Base-by-base conservation (phyloP, 108 stramenopile genomes). In the Schizochytrium sp. region DNA sequence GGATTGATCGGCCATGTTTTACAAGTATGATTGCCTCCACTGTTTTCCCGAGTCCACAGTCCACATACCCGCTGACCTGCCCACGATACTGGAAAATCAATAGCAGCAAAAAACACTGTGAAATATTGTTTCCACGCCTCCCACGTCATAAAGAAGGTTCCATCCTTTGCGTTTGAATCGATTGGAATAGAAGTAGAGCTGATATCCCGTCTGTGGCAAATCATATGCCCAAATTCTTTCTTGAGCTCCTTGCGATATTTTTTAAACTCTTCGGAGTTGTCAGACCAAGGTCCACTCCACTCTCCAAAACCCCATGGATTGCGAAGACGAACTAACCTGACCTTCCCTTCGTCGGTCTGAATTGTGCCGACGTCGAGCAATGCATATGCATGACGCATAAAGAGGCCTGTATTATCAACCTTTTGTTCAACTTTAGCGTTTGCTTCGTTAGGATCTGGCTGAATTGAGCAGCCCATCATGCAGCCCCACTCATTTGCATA, bases 281-380 rank as follows among this genome's bases (percentile, higher is more conserved):
- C 92, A n/a, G 61, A 56, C 92, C 92, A 92, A 61, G 88, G 90
- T 15, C 92, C 92, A 1, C 61, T 89, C 92, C 92, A 92, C 89
- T 92, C 92, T 49, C 89, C 40, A 42, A 59, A 40, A 53, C 92
- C 92, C 87, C 90, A 91, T 44, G 92, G 92, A 87, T 92, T 92
- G 59, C 92, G 90, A 44, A 92, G 76, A 1, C 72, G 44, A 12
- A 92, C 17, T 0, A 92, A 76, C 40, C 57, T 46, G 41, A 83
- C 76, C 15, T 88, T 46, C 15, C 89, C 90, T 15, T 83, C 57
- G 12, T 69, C 64, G 13, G 87, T 88, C 50, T 1, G 76, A 2
- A 87, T 61, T 57, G 28, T 1, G 3, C 46, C n/a, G 0, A 69
- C 92, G 4, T 72, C 49, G 58, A 91, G 59, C 5, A 92, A 38